These are phyloP conservation scores for Pythium folliculosum DNA, from an alignment of 352 stramenopile species.

Conservation along the genomic window DNA sequence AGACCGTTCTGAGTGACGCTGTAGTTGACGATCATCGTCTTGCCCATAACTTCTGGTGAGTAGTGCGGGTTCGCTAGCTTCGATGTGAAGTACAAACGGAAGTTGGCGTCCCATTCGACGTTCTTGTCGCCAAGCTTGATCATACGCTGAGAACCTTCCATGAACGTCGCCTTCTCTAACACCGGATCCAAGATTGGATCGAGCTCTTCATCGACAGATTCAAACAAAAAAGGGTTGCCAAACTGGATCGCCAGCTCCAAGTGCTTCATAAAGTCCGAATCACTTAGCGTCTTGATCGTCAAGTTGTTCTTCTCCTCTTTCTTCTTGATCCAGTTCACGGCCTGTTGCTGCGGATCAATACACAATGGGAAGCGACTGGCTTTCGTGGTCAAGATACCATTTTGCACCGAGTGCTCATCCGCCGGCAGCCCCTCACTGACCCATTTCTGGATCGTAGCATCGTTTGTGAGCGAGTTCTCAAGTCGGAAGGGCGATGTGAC, in stretches of 20 bases:
- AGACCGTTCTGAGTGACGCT: slow-evolving; percentile 92
- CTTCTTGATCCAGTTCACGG: slow-evolving; percentile 96
- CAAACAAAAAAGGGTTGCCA: slow-evolving; percentile 94
- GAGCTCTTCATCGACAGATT: slow-evolving; percentile 94
- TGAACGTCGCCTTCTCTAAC: slow-evolving; percentile 92
- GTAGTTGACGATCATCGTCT: slow-evolving; percentile 97
- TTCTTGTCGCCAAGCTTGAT: slow-evolving; percentile 95
- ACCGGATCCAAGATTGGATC: slow-evolving; percentile 95
- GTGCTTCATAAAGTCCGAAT: slow-evolving; percentile 96
- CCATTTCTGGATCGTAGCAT: slow-evolving; percentile 94
- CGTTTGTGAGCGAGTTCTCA: slow-evolving; percentile 90
- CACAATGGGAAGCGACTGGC: slow-evolving; percentile 94
- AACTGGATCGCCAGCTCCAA: slow-evolving; percentile 95
- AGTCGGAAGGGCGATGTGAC: slow-evolving; percentile 89
- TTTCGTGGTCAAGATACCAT: slow-evolving; percentile 95
- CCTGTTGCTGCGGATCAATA: slow-evolving; percentile 96
- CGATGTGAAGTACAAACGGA: slow-evolving; percentile 94
- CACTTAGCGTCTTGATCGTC: slow-evolving; percentile 92
- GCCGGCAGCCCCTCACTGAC: slow-evolving; percentile 92
- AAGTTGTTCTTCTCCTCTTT: slow-evolving; percentile 93
- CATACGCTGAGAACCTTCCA: slow-evolving; percentile 88
- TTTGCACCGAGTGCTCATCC: slow-evolving; percentile 95
- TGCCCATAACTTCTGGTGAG: slow-evolving; percentile 95
- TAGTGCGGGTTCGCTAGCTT: slow-evolving; percentile 95
- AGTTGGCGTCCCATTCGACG: slow-evolving; percentile 93